Evolutionary conservation across 805 yeast genomes (phyloP).

Genomic region (Kodamaea restingae): DNA sequence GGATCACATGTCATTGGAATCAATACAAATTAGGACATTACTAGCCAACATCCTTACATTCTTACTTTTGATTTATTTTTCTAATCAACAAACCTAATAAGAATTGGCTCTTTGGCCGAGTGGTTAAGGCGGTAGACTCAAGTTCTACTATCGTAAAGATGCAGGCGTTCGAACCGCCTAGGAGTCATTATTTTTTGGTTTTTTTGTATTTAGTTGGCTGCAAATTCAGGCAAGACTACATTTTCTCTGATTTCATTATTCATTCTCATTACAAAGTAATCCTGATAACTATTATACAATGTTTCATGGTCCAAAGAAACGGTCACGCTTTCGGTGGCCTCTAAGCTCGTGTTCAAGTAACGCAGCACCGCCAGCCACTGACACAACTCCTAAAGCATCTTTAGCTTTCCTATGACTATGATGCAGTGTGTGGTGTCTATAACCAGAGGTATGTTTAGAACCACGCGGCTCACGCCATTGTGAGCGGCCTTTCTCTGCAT

Average conservation of each 20-base stretch:
- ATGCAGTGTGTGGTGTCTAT: no score
- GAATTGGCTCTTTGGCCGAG: conserved; percentile 5
- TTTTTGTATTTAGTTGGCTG: background rate
- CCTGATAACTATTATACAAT: no score
- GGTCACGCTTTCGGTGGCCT: background rate
- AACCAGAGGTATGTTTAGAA: background rate
- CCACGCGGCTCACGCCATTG: conserved; percentile 27
- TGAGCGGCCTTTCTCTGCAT: conserved; percentile 22
- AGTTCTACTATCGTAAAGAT: conserved; percentile 5
- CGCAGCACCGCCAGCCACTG: background rate
- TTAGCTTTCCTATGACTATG: no score
- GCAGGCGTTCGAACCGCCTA: conserved; percentile 6
- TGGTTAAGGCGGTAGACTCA: conserved; percentile 5
- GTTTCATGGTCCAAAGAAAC: background rate
- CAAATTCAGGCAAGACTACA: background rate
- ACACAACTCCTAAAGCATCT: background rate
- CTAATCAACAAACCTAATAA: no score
- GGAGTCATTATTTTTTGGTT: conserved; percentile 2
- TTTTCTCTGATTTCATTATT: background rate
- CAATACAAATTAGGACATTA: no score
- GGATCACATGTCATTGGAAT: no score
- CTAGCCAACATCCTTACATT: no score
- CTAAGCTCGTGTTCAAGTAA: background rate
- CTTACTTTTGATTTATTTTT: no score
- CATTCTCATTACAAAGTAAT: background rate